phyloP scores from a whole-genome alignment of 2,329 filamentous ascomycete species.

The Endoconidiophora polonica region DNA sequence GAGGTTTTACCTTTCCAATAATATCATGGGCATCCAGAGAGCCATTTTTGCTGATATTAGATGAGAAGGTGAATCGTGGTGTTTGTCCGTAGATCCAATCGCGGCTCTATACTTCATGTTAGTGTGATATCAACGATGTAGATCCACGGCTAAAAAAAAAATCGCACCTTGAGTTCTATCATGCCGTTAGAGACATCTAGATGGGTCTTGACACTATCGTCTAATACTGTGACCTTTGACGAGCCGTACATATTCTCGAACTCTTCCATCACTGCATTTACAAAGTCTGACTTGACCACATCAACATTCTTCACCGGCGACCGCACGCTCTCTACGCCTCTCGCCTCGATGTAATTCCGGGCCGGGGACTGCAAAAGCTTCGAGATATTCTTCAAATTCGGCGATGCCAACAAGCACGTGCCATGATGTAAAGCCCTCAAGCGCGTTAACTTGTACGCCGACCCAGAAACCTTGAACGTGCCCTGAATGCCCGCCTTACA shows the following conservation, averaged over 20 bases:
- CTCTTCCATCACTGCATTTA: conserved; percentile 40
- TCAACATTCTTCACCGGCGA: conserved; percentile 70
- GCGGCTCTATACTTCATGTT: conserved; percentile 30
- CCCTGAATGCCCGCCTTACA: conserved; percentile 9
- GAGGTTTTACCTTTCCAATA: conserved; percentile 27
- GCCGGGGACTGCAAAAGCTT: conserved; percentile 63
- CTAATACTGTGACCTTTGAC: conserved; percentile 30
- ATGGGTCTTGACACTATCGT: conserved; percentile 28
- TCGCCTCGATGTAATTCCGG: conserved; percentile 56
- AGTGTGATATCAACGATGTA: conserved; percentile 5
- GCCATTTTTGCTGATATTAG: conserved; percentile 40
- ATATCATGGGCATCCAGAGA: conserved; percentile 35
- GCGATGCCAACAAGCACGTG: conserved; percentile 67
- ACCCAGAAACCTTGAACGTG: conserved; percentile 73
- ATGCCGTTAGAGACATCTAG: conserved; percentile 42
- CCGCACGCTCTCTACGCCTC: conserved; percentile 81
- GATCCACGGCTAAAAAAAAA: background rate
- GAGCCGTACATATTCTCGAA: conserved; percentile 52
- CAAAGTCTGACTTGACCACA: conserved; percentile 30
- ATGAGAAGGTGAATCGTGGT: conserved; percentile 61
- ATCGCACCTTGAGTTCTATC: conserved; percentile 38
- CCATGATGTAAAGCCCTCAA: conserved; percentile 77
- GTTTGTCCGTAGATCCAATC: conserved; percentile 78
- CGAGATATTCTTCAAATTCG: conserved; percentile 54
- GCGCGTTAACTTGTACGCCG: conserved; percentile 82